phyloP scores from a whole-genome alignment of 805 yeast genomes.

The Sugiyamaella marilandica region DNA sequence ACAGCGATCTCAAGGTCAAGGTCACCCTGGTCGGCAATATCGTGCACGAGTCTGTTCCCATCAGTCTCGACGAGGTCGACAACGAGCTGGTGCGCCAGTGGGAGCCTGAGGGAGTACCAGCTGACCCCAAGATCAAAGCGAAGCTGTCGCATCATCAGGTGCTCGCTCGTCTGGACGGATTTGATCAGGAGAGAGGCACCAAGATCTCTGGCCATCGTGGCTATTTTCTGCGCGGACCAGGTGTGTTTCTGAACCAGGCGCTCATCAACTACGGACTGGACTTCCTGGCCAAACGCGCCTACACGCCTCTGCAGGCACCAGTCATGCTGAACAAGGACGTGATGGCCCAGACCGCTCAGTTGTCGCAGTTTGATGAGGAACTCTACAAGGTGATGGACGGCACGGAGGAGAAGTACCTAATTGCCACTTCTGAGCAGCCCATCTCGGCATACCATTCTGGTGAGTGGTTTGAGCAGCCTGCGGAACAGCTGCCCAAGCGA shows the following conservation, averaged over 20 bases:
- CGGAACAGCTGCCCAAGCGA: constrained; percentile 92
- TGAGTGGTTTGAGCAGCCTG: constrained; percentile 98
- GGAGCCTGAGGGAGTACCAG: constrained; percentile 70
- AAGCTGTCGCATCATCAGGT: constrained; percentile 95
- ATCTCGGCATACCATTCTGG: constrained; percentile 95
- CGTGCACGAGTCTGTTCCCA: constrained; percentile 87
- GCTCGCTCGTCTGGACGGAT: constrained; percentile 89
- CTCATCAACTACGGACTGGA: constrained; percentile 91
- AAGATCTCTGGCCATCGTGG: constrained; percentile 98
- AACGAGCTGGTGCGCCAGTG: constrained; percentile 83
- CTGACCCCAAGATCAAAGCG: constrained; percentile 66
- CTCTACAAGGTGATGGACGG: constrained; percentile 96
- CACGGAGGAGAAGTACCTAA: constrained; percentile 93
- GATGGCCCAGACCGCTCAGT: constrained; percentile 98
- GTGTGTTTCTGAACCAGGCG: constrained; percentile 97
- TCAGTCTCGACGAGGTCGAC: constrained; percentile 83
- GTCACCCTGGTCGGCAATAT: constrained; percentile 90
- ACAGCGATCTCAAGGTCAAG: constrained; percentile 65
- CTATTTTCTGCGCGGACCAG: constrained; percentile 87
- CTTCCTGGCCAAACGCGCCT: constrained; percentile 73
- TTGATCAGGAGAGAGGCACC: constrained; percentile 98
- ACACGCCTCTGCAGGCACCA: constrained; percentile 93
- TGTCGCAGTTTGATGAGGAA: constrained; percentile 97
- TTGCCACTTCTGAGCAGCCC: constrained; percentile 99
- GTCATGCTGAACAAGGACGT: constrained; percentile 99